Evolutionary conservation across 1,284 basidiomycete species (phyloP).

Genomic region (Apiotrichum brassicae): DNA sequence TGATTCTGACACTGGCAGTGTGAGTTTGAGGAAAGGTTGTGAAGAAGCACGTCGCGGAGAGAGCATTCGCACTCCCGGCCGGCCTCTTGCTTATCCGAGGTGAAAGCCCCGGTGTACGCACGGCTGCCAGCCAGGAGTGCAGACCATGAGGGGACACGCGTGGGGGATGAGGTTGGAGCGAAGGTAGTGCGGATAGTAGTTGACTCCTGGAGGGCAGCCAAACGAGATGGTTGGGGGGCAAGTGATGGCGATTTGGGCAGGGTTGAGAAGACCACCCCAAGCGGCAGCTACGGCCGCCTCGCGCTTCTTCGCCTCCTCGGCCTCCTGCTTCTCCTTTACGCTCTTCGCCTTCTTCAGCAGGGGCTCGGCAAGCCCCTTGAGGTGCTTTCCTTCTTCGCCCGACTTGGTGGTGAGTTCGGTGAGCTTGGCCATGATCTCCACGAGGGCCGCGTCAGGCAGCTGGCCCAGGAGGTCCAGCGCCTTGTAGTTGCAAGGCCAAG

Average conservation of each 20-base stretch:
- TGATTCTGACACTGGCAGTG: not conserved
- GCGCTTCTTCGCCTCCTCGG: slow-evolving; percentile 31
- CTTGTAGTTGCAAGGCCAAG: slow-evolving; percentile 42
- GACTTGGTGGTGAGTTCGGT: slow-evolving; percentile 20
- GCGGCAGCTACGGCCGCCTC: slow-evolving; percentile 20
- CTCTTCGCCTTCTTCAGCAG: slow-evolving; percentile 23
- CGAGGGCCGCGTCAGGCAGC: slow-evolving; percentile 23
- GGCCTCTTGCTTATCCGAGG: too few species aligned
- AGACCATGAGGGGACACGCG: not conserved
- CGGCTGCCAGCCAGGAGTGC: not conserved
- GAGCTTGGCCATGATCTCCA: slow-evolving; percentile 24
- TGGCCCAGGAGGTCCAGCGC: slow-evolving; percentile 29
- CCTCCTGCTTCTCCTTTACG: slow-evolving; percentile 21
- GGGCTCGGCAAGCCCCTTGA: slow-evolving; percentile 30
- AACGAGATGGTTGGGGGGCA: not conserved
- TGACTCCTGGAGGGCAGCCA: not conserved
- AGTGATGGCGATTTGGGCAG: not conserved
- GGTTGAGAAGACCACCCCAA: slow-evolving; percentile 29
- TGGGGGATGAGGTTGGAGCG: not conserved
- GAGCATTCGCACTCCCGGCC: too few species aligned
- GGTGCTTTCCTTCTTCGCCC: slow-evolving; percentile 21
- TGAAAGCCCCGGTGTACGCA: not conserved
- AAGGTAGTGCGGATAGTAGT: slow-evolving; percentile 1
- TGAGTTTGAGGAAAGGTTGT: not conserved
- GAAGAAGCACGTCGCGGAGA: too few species aligned